Evolutionary conservation across 2,329 filamentous ascomycete genomes (phyloP).

Genomic region (Neonectria sp.): DNA sequence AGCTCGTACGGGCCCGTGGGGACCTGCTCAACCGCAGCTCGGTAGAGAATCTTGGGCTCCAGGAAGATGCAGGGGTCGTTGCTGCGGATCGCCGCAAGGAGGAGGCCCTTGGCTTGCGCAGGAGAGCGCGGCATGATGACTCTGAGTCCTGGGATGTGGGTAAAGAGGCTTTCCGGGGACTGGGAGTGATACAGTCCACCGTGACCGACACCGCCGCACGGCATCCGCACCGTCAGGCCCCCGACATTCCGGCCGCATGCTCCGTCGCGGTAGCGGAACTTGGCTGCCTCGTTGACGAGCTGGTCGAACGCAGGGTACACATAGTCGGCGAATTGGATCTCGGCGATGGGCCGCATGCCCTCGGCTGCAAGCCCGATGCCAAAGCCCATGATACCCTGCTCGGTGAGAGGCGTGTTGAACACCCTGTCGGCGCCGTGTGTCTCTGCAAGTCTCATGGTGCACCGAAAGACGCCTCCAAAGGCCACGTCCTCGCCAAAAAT

Average conservation of each 20-base stretch:
- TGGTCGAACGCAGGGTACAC: constrained; percentile 95
- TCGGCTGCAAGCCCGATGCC: constrained; percentile 91
- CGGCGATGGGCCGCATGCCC: constrained; percentile 92
- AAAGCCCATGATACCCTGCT: constrained; percentile 96
- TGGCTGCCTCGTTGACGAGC: constrained; percentile 93
- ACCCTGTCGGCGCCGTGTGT: constrained; percentile 91
- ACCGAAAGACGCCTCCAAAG: constrained; percentile 96
- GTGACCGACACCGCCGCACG: constrained; percentile 90
- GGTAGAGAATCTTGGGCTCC: constrained; percentile 94
- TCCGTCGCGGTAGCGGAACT: constrained; percentile 85
- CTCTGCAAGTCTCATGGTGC: constrained; percentile 90
- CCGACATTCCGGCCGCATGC: constrained; percentile 73
- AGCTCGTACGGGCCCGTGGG: constrained; percentile 86
- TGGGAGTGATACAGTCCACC: constrained; percentile 92
- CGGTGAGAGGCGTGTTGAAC: constrained; percentile 95
- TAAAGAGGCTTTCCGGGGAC: constrained; percentile 89
- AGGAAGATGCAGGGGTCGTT: constrained; percentile 94
- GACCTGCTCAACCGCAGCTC: constrained; percentile 92
- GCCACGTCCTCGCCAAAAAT: constrained; percentile 98
- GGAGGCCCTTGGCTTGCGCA: constrained; percentile 88
- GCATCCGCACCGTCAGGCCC: constrained; percentile 91
- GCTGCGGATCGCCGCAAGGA: constrained; percentile 82
- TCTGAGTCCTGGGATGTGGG: constrained; percentile 86
- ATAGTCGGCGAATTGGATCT: constrained; percentile 97
- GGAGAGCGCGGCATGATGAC: constrained; percentile 91